Evolutionary conservation across 1,139 yeast genomes (phyloP).

Genomic region (Saccharomyces hybrid): DNA sequence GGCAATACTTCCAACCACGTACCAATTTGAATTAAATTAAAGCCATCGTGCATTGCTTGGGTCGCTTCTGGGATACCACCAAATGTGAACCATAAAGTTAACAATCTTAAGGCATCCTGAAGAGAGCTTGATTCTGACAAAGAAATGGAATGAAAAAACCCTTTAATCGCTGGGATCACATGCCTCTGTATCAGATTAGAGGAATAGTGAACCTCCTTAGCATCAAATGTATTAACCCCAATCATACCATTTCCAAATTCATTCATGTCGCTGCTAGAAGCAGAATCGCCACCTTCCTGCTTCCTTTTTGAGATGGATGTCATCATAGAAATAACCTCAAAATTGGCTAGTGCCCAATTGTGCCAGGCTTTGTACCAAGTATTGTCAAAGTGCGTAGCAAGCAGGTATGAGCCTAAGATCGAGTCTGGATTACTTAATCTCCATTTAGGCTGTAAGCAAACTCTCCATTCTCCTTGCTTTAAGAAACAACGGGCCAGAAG

Average conservation of each 20-base stretch:
- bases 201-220: conserved; percentile 33
- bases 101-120: conserved; percentile 82
- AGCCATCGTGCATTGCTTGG: conserved; percentile 84
- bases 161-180: conserved; percentile 89
- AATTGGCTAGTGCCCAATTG: conserved; percentile 97
- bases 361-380: conserved; percentile 99
- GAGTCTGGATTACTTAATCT: conserved; percentile 58
- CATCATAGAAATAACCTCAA: conserved; percentile 76
- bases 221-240: conserved; percentile 20
- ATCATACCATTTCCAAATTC: conserved; percentile 17
- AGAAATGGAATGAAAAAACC: conserved; percentile 91
- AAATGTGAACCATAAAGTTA: conserved; percentile 91
- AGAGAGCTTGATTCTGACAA: conserved; percentile 78
- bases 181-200: conserved; percentile 68
- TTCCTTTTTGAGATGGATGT: conserved; percentile 37
- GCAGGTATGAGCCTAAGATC: conserved; percentile 80
- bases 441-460: conserved; percentile 72
- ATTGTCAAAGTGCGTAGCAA: conserved; percentile 90
- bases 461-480: conserved; percentile 98
- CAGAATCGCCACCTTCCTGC: conserved; percentile 14
- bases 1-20: conserved; percentile 95
- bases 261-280: conserved; percentile 5
- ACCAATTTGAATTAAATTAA: conserved; percentile 79
- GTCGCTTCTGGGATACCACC: conserved; percentile 93
- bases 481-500: conserved; percentile 87